These are phyloP conservation scores for Globisporangium cystogenes DNA, from an alignment of 352 stramenopile genomes.

Conservation along the genomic window DNA sequence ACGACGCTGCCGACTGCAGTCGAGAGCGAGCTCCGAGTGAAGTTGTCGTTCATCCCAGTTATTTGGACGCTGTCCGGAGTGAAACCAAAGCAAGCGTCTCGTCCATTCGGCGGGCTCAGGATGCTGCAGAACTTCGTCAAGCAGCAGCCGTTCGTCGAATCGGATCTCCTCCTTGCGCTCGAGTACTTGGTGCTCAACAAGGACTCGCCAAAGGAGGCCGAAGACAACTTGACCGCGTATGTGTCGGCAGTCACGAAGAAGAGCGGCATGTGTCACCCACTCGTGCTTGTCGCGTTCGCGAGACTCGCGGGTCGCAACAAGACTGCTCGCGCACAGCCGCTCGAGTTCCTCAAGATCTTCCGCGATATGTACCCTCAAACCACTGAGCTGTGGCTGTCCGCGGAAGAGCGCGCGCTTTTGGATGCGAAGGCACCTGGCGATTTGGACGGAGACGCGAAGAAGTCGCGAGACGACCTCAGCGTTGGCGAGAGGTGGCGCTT, in stretches of 20 bases:
- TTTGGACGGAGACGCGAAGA: not conserved
- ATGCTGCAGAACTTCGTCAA: constrained; percentile 29
- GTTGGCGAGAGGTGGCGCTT: constrained; percentile 55
- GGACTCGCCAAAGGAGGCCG: constrained; percentile 18
- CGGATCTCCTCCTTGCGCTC: constrained; percentile 45
- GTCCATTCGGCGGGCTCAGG: constrained; percentile 51
- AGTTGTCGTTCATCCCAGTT: constrained; percentile 27
- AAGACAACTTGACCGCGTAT: constrained; percentile 33
- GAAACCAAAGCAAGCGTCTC: constrained; percentile 7
- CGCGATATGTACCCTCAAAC: constrained; percentile 45
- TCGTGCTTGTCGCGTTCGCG: constrained; percentile 50
- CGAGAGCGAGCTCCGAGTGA: constrained; percentile 36
- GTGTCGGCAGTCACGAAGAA: constrained; percentile 15
- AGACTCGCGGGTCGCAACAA: constrained; percentile 21
- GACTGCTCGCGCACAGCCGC: constrained; percentile 11
- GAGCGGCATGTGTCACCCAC: constrained; percentile 28
- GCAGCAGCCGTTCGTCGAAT: constrained; percentile 28
- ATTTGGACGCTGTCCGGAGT: not conserved
- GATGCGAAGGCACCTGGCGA: not conserved
- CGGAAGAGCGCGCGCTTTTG: constrained; percentile 19
- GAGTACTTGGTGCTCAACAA: constrained; percentile 51
- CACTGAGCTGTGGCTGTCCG: constrained; percentile 32
- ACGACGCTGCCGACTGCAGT: constrained; percentile 25
- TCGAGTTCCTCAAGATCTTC: constrained; percentile 45
- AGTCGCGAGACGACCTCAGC: not conserved